These are phyloP conservation scores for Diutina mesorugosa DNA, from an alignment of 1,139 yeast genomes.

Conservation along the genomic window DNA sequence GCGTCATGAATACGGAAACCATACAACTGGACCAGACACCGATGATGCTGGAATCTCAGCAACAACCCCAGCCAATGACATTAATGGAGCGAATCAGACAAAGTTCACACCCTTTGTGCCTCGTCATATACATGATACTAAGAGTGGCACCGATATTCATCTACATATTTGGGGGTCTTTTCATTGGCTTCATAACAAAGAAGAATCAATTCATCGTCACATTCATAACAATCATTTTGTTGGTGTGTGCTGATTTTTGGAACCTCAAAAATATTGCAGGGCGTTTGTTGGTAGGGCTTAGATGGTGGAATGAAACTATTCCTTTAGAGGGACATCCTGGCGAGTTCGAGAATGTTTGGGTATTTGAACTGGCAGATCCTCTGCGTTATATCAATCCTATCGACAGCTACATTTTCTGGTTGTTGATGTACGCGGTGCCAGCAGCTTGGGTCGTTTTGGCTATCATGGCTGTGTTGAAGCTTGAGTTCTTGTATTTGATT, in stretches of 20 bases:
- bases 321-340: conserved; percentile 22
- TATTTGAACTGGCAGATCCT: conserved; percentile 80
- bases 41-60: not conserved
- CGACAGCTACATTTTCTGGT: conserved; percentile 84
- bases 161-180: not conserved
- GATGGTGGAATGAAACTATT: conserved; percentile 86
- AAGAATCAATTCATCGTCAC: conserved; percentile 54
- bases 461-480: conserved; percentile 61
- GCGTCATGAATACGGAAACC: not conserved
- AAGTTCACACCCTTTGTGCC: conserved; percentile 60
- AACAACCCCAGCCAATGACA: not conserved
- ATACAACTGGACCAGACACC: not conserved
- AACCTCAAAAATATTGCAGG: conserved; percentile 87
- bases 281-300: conserved; percentile 72
- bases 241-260: conserved; percentile 88
- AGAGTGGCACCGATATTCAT: not conserved
- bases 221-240: conserved; percentile 63
- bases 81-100: not conserved
- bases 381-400: conserved; percentile 77
- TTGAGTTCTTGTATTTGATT: conserved; percentile 63
- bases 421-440: conserved; percentile 63
- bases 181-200: not conserved
- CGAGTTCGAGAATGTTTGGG: conserved; percentile 63
- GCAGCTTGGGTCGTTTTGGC: conserved; percentile 65
- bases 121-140: not conserved